Evolutionary conservation across 352 stramenopile genomes (phyloP), one percentile per base, ranked within the genome.

Genomic region (Paralagenidium karlingii): DNA sequence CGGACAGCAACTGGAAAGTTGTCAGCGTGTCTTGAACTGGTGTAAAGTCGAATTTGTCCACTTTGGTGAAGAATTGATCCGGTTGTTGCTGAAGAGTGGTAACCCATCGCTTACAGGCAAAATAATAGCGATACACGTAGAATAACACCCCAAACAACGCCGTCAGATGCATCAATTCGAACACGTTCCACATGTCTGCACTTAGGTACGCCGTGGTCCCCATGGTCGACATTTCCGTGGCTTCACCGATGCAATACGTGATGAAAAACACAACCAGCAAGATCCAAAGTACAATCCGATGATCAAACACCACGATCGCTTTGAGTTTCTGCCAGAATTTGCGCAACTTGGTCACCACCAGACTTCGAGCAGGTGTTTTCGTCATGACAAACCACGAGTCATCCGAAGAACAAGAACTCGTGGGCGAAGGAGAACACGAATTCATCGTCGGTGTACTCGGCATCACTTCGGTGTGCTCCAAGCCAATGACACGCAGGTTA

Each of bases 101-200:
- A n/a, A n/a, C n/a, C n/a, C n/a, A n/a, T n/a, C n/a, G n/a, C n/a
- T n/a, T n/a, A n/a, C n/a, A n/a, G 11, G 68, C 68, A 19, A 76
- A 40, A 40, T 83, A 86, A 38, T 80, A 88, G 21, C 61, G 62
- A 34, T 68, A 70, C 46, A 78, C 65, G 40, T 78, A 75, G 29
- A 58, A 60, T n/a, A 91, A 43, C 22, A 88, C 40, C 5, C 51
- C 69, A 18, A 61, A 59, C 22, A 92, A 40, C 8, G 86, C 54
- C 12, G 70, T 47, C 25, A 92, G 47, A 41, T 92, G 78, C 24
- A 61, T 73, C 11, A 92, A 55, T 42, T 92, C 78, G 47, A 92
- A 92, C 5, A 92, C 28, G 58, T 92, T 92, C 78, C 78, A 92
- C 68, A 88, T 82, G 49, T 92, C 74, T 12, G 76, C 79, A 21